Base-by-base conservation (phyloP, 2,329 filamentous ascomycete species). In the Penicillium sp. region DNA sequence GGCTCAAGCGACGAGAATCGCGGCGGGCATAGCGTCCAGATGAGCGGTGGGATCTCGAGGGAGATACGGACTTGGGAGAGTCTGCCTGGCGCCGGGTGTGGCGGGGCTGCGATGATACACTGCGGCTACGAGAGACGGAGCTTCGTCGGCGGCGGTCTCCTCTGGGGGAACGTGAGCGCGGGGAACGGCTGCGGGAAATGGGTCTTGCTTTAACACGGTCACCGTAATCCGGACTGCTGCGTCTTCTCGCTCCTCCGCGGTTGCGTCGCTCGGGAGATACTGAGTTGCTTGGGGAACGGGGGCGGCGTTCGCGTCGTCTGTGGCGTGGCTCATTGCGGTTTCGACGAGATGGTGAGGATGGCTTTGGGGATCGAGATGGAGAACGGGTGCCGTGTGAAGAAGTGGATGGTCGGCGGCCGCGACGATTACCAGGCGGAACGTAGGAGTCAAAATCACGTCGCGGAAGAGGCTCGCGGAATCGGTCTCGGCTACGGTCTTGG, bases 401-500 rank as follows among this genome's bases (percentile, higher is more conserved):
- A 50, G 68, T 37, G 29, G 75, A 74, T 40, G 64, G 56, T 13
- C 74, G 75, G 56, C 78, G 69, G 65, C 76, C 70, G 71, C 75
- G 68, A 47, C 74, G 71, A 21, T 70, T 63, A 47, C 78, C 77
- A 23, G 74, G 67, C 17, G 85, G 85, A 38, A 85, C 78, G 67
- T 87, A 87, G 29, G 81, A 80, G 69, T 87, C 84, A 57, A 78
- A 77, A 53, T 81, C 80, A 35, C 82, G 81, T 42, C 81, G 75
- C 47, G 76, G 71, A 57, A 78, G 78, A 58, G 75, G 75, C 58
- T 77, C 79, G 56, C 79, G 77, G 60, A 68, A 74, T 57, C 73
- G 67, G 56, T 79, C 75, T 25, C 78, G 31, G 40, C 41, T 43
- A 29, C 54, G 79, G 62, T 79, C 78, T 56, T 79, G 77, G 63